Evolutionary conservation across 75 land plant genomes (phyloP).

Genomic region (Azolla pinnata): DNA sequence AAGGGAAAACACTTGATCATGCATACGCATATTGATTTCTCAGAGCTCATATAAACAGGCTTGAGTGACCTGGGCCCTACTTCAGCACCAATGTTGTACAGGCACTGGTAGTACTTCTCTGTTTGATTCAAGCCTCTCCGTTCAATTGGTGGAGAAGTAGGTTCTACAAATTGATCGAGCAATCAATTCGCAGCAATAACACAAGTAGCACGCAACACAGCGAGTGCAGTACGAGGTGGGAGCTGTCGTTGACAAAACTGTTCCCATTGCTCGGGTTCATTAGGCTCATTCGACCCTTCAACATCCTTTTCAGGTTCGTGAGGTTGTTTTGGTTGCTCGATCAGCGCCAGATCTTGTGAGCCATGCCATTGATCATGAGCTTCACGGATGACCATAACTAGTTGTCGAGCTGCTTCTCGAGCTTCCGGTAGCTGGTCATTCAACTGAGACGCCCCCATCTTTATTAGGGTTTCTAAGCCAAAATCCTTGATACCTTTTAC

Average conservation of each 20-base stretch:
- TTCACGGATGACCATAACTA: slow-evolving; percentile 9
- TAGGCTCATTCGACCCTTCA: not conserved
- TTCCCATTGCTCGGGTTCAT: slow-evolving; percentile 19
- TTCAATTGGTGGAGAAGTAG: no score
- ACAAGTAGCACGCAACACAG: slow-evolving; percentile 25
- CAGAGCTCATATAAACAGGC: no score
- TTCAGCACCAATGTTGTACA: no score
- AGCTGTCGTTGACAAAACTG: slow-evolving; percentile 20
- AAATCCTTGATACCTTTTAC: slow-evolving; percentile 43
- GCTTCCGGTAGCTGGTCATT: slow-evolving; percentile 76
- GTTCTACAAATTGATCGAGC: no score
- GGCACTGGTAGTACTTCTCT: no score
- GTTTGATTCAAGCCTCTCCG: no score
- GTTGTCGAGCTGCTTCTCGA: slow-evolving; percentile 59
- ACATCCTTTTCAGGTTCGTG: not conserved
- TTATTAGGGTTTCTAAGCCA: slow-evolving; percentile 33
- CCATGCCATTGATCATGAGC: slow-evolving; percentile 8
- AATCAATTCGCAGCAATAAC: no score
- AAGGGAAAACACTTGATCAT: no score
- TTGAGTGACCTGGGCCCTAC: no score
- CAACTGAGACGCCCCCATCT: slow-evolving; percentile 41
- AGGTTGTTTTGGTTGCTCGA: not conserved
- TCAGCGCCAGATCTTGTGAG: no score
- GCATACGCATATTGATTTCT: no score
- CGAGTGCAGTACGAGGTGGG: slow-evolving; percentile 23